Percentiles rank a stretch among this genome's conserved stretches.
Evolutionary conservation across 2,329 filamentous ascomycete genomes (phyloP).

Genomic region (Pseudopyricularia javanii): DNA sequence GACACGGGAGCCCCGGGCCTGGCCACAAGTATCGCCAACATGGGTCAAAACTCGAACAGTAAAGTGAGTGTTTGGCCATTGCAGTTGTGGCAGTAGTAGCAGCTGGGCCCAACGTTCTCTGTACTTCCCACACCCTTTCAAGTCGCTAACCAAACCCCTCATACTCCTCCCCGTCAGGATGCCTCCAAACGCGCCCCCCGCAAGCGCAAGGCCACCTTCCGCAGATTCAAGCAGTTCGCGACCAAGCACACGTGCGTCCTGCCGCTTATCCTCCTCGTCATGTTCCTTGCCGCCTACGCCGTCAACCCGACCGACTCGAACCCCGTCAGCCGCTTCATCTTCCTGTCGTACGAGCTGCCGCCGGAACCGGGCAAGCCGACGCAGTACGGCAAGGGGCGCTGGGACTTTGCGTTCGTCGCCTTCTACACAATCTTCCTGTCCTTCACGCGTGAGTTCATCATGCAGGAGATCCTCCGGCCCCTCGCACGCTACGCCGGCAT

Average conservation of each 20-base stretch:
- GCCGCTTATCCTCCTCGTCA: conserved; percentile 55
- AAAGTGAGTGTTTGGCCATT: background rate
- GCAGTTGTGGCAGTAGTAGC: background rate
- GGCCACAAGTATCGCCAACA: conserved; percentile 37
- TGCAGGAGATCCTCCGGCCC: conserved; percentile 78
- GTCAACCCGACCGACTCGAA: conserved; percentile 68
- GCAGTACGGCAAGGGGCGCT: conserved; percentile 81
- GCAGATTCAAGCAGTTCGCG: conserved; percentile 36
- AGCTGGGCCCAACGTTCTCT: too few species aligned
- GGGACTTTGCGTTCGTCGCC: conserved; percentile 74
- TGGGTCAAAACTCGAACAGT: conserved; percentile 15
- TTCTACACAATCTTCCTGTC: conserved; percentile 87
- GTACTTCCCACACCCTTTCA: background rate
- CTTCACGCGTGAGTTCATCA: conserved; percentile 91
- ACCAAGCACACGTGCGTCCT: conserved; percentile 49
- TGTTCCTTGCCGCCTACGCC: conserved; percentile 57
- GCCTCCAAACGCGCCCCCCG: conserved; percentile 33
- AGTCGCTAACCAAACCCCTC: background rate
- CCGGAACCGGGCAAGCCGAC: conserved; percentile 19
- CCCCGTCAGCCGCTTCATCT: conserved; percentile 68
- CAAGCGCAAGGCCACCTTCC: conserved; percentile 39
- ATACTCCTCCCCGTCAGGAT: background rate
- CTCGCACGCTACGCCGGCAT: conserved; percentile 61
- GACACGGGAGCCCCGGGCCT: conserved; percentile 43
- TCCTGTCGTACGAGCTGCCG: conserved; percentile 75